Conservation (phyloP, 2,329 filamentous ascomycete species). For the Sphaerostilbella broomeana region DNA sequence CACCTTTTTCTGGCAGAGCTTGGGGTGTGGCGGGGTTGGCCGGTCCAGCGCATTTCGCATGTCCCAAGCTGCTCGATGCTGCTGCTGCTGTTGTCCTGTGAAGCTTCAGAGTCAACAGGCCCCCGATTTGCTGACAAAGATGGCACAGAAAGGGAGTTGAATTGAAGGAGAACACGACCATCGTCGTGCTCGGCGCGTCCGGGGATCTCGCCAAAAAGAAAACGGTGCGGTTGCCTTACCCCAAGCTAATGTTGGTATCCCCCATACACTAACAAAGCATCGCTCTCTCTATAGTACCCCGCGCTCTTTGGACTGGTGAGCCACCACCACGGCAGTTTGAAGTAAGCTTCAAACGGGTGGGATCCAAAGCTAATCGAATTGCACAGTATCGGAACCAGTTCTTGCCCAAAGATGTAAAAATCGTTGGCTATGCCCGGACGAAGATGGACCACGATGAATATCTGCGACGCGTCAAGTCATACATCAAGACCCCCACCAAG, state of each 20-base stretch:
- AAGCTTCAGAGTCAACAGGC: slow-evolving; percentile 6
- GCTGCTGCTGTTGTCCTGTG: not conserved
- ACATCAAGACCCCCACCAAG: slow-evolving; percentile 98
- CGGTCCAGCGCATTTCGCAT: not conserved
- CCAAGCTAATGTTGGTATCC: slow-evolving; percentile 12
- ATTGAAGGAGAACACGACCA: slow-evolving; percentile 97
- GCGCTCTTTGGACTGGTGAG: slow-evolving; percentile 95
- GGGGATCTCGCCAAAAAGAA: slow-evolving; percentile 99
- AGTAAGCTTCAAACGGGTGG: not conserved
- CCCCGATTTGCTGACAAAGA: slow-evolving; percentile 11
- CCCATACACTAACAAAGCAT: slow-evolving; percentile 10
- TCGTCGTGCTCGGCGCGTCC: slow-evolving; percentile 93
- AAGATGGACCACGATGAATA: slow-evolving; percentile 99
- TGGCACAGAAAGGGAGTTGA: slow-evolving; percentile 63
- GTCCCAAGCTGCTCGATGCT: not conserved
- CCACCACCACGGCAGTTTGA: slow-evolving; percentile 20
- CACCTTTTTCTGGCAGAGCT: slow-evolving; percentile 6
- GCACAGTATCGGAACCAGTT: slow-evolving; percentile 94
- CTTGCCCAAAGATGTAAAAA: slow-evolving; percentile 91
- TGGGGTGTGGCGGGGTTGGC: slow-evolving; percentile 8
- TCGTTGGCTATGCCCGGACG: slow-evolving; percentile 97
- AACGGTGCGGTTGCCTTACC: slow-evolving; percentile 57
- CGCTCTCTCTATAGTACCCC: slow-evolving; percentile 60
- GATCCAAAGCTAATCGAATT: slow-evolving; percentile 13
- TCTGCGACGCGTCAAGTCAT: slow-evolving; percentile 87